phyloP scores from a whole-genome alignment of 1,139 yeast species.

The Kurtzmaniella quercitrusa region DNA sequence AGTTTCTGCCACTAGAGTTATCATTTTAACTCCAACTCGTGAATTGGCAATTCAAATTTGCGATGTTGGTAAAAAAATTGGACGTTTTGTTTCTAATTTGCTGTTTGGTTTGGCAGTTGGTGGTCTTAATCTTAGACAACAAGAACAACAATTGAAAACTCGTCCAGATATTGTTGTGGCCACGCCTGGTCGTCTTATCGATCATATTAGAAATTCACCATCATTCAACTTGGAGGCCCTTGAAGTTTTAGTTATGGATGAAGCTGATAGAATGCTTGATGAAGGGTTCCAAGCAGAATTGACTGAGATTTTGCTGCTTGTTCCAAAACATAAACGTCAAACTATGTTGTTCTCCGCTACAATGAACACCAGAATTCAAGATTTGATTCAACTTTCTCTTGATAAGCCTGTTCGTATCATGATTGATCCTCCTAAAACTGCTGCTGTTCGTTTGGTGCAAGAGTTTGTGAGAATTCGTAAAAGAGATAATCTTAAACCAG shows the following conservation, averaged over 20 bases:
- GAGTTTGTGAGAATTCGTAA: conserved; percentile 94
- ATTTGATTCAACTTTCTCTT: conserved; percentile 79
- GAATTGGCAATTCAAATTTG: conserved; percentile 95
- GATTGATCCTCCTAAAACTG: conserved; percentile 95
- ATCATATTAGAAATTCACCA: conserved; percentile 92
- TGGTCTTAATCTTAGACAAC: conserved; percentile 91
- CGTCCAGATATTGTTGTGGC: conserved; percentile 97
- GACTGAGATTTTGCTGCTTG: conserved; percentile 78
- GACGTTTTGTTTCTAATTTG: conserved; percentile 69
- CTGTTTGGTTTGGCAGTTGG: conserved; percentile 95
- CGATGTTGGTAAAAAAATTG: conserved; percentile 87
- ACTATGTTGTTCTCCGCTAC: conserved; percentile 95
- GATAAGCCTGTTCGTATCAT: conserved; percentile 88
- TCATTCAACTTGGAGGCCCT: conserved; percentile 87
- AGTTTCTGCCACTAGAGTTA: conserved; percentile 81
- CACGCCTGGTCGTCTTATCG: conserved; percentile 96
- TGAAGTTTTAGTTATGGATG: conserved; percentile 91
- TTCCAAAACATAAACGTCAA: conserved; percentile 85
- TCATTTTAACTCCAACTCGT: conserved; percentile 92
- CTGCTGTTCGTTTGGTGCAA: conserved; percentile 81
- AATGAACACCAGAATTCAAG: conserved; percentile 91
- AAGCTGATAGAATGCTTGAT: conserved; percentile 98
- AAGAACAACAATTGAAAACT: conserved; percentile 85
- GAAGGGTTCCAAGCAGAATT: conserved; percentile 97
- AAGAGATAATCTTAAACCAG: conserved; percentile 79